phyloP scores from a whole-genome alignment of 2,329 filamentous ascomycete genomes.

The Penicillium sp. region DNA sequence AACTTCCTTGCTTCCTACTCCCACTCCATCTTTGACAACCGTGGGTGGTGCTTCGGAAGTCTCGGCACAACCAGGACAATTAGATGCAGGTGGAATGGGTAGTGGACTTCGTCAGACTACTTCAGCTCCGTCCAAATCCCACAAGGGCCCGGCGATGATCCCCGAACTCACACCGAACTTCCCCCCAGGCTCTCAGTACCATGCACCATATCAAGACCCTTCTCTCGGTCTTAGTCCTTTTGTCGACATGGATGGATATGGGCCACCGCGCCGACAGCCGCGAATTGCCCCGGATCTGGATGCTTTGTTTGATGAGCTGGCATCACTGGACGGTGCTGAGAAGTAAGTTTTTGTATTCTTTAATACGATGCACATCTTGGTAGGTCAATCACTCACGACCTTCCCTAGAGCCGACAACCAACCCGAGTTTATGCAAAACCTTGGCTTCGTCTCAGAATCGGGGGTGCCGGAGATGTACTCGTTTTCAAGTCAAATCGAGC shows the following conservation, averaged over 20 bases:
- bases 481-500: conserved; percentile 35
- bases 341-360: conserved; percentile 30
- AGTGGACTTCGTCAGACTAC: conserved; percentile 17
- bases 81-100: conserved; percentile 14
- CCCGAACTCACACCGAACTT: conserved; percentile 26
- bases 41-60: conserved; percentile 20
- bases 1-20: conserved; percentile 27
- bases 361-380: too few species aligned
- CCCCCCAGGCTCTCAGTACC: conserved; percentile 26
- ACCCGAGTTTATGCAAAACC: conserved; percentile 41
- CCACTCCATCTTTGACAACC: conserved; percentile 28
- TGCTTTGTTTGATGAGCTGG: conserved; percentile 58
- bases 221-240: conserved; percentile 27
- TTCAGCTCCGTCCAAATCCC: conserved; percentile 21
- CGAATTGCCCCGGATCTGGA: conserved; percentile 43
- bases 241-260: conserved; percentile 33
- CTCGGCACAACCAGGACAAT: conserved; percentile 18
- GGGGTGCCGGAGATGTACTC: conserved; percentile 39
- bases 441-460: conserved; percentile 37
- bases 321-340: conserved; percentile 55
- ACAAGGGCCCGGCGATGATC: conserved; percentile 18
- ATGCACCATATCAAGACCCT: conserved; percentile 27
- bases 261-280: conserved; percentile 24
- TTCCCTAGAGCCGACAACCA: conserved; percentile 32
- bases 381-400: conserved; percentile 13